These are phyloP conservation scores for Wickerhamiella sorbophila DNA, from an alignment of 805 yeast genomes.

Conservation along the genomic window DNA sequence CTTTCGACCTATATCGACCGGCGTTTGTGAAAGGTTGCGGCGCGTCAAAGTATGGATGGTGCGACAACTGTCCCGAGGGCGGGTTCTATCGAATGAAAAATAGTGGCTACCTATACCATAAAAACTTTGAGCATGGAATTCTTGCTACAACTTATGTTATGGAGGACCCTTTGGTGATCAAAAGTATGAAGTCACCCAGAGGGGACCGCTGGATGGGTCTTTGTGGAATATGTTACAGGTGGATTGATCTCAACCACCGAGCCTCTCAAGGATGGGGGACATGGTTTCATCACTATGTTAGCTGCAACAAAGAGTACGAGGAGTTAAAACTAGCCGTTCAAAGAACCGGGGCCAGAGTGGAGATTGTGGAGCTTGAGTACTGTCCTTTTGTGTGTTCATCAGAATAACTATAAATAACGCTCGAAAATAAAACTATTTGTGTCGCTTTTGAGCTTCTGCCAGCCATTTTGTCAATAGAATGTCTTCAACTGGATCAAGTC, in stretches of 20 bases:
- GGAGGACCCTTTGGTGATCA: conserved; percentile 17
- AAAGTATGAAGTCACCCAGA: conserved; percentile 12
- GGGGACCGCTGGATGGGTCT: conserved; percentile 18
- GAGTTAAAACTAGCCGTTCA: conserved; percentile 13
- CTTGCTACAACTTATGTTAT: conserved; percentile 17
- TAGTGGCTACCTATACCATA: conserved; percentile 17
- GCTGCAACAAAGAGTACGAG: conserved; percentile 18
- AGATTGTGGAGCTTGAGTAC: conserved; percentile 14
- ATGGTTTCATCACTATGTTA: conserved; percentile 19
- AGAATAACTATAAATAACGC: background rate
- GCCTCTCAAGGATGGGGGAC: conserved; percentile 17
- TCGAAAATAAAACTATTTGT: background rate
- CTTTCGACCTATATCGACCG: conserved; percentile 7
- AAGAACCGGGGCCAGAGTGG: conserved; percentile 16
- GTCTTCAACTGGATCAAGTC: conserved; percentile 17
- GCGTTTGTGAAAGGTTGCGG: conserved; percentile 12
- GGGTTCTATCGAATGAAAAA: conserved; percentile 15
- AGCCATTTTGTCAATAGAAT: conserved; percentile 17
- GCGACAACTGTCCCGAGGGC: conserved; percentile 15
- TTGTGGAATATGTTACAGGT: conserved; percentile 19
- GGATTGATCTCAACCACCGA: conserved; percentile 18
- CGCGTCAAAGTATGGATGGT: conserved; percentile 15
- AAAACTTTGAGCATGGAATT: conserved; percentile 19
- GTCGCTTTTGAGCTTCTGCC: conserved; percentile 7
- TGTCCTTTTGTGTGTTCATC: conserved; percentile 3